These are phyloP conservation scores for Kwoniella sp. DNA, from an alignment of 768 basidiomycete genomes.

Conservation along the genomic window DNA sequence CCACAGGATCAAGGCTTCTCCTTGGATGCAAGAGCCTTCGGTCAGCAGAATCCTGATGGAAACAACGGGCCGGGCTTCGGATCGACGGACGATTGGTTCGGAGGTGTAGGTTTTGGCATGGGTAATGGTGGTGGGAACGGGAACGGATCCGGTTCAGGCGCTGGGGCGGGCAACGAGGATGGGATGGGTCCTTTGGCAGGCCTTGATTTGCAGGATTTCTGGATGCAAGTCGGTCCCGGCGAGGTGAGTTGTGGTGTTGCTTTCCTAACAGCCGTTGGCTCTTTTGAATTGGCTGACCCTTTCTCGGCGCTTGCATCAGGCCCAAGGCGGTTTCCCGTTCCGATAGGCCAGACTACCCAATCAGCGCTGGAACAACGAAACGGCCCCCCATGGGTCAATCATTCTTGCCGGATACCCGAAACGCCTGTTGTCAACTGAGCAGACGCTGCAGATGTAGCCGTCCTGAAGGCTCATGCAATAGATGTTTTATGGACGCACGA, in stretches of 20 bases:
- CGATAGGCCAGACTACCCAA: constrained; percentile 23
- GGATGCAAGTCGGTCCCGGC: constrained; percentile 48
- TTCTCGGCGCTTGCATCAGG: constrained; percentile 15
- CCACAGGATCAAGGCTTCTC: constrained; percentile 5
- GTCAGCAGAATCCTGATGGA: neutral
- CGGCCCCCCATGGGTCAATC: too few relatives aligned
- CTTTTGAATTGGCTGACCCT: neutral
- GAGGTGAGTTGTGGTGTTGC: constrained; percentile 30
- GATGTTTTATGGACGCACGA: too few relatives aligned
- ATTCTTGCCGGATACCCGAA: too few relatives aligned
- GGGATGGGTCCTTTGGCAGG: constrained; percentile 21
- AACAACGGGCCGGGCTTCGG: constrained; percentile 26
- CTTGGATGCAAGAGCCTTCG: neutral
- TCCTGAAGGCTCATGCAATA: too few relatives aligned
- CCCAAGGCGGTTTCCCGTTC: constrained; percentile 51
- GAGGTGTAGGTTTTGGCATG: constrained; percentile 2
- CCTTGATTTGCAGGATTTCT: constrained; percentile 48
- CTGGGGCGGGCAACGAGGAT: constrained; percentile 12
- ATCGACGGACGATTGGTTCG: constrained; percentile 47
- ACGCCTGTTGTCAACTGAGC: too few relatives aligned
- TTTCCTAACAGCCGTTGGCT: neutral
- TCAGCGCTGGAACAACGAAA: too few relatives aligned
- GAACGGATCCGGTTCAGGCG: constrained; percentile 2
- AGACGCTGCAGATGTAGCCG: too few relatives aligned
- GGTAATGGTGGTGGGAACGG: constrained; percentile 1